These are phyloP conservation scores for Mycena rebaudengoi DNA, from an alignment of 768 basidiomycete genomes.

Conservation along the genomic window DNA sequence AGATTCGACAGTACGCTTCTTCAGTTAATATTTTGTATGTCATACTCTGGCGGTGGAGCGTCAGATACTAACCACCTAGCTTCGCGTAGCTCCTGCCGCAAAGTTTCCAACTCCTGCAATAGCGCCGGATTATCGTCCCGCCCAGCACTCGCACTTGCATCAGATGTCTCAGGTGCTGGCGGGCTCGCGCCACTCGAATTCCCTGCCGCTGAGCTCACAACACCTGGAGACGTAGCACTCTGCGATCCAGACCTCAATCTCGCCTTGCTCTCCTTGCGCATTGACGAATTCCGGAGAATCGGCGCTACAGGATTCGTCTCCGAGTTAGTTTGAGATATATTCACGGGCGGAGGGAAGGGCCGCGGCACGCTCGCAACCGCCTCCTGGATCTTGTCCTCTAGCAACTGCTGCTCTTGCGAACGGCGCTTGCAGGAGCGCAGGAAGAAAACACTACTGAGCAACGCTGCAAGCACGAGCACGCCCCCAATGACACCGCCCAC, in stretches of 20 bases:
- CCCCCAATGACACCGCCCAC: background rate
- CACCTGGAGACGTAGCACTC: slow-evolving; percentile 4
- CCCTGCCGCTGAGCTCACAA: background rate
- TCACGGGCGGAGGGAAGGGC: background rate
- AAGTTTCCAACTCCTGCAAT: slow-evolving; percentile 8
- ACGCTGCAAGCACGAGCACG: slow-evolving; percentile 4
- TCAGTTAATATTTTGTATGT: background rate
- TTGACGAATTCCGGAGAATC: background rate
- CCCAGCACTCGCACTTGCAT: no score
- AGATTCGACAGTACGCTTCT: slow-evolving; percentile 5
- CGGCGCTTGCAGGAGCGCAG: slow-evolving; percentile 1
- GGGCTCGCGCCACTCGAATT: background rate
- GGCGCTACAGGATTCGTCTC: background rate
- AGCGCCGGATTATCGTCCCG: background rate
- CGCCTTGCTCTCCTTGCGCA: slow-evolving; percentile 1
- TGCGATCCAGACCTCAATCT: slow-evolving; percentile 4
- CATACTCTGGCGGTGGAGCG: slow-evolving; percentile 3
- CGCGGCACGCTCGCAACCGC: slow-evolving; percentile 1
- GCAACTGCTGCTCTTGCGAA: no score
- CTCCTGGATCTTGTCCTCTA: slow-evolving; percentile 2
- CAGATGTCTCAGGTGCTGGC: background rate
- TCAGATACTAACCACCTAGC: slow-evolving; percentile 8
- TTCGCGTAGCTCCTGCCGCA: slow-evolving; percentile 4
- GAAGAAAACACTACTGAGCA: background rate
- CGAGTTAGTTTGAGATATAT: background rate